These are phyloP conservation scores for Fraxinus velutina DNA, from an alignment of 305 asterid genomes.

Conservation along the genomic window DNA sequence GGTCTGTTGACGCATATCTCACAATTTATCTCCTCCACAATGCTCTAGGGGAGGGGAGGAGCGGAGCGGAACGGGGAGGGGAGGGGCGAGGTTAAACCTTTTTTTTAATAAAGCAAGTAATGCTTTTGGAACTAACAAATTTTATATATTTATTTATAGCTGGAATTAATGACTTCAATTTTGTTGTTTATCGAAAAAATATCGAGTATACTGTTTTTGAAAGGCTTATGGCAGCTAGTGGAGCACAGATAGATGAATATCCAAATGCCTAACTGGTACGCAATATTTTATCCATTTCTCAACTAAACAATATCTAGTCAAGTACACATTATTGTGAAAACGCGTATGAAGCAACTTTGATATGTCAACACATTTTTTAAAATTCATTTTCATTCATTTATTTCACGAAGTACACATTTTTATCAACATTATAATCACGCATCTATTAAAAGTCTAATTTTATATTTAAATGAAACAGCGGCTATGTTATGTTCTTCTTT, in stretches of 20 bases:
- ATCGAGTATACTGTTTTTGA: background rate
- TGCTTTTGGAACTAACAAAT: background rate
- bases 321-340: slow-evolving; percentile 1
- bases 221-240: background rate
- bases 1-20: too few relatives aligned
- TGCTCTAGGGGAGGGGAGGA: too few relatives aligned
- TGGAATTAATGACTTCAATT: background rate
- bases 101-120: too few relatives aligned
- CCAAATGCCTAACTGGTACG: background rate
- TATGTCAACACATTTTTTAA: background rate
- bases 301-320: background rate
- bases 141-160: background rate
- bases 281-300: background rate
- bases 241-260: background rate
- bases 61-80: too few relatives aligned
- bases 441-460: too few relatives aligned
- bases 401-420: too few relatives aligned
- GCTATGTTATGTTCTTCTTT: background rate
- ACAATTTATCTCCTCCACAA: too few relatives aligned
- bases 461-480: too few relatives aligned
- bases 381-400: too few relatives aligned
- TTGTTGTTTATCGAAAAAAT: background rate
- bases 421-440: too few relatives aligned
- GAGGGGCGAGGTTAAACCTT: too few relatives aligned
- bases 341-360: slow-evolving; percentile 12